Percentiles rank a stretch among this genome's conserved stretches.
These are phyloP conservation scores for Ramularia endophylla DNA, from an alignment of 2,329 filamentous ascomycete genomes.

Conservation along the genomic window DNA sequence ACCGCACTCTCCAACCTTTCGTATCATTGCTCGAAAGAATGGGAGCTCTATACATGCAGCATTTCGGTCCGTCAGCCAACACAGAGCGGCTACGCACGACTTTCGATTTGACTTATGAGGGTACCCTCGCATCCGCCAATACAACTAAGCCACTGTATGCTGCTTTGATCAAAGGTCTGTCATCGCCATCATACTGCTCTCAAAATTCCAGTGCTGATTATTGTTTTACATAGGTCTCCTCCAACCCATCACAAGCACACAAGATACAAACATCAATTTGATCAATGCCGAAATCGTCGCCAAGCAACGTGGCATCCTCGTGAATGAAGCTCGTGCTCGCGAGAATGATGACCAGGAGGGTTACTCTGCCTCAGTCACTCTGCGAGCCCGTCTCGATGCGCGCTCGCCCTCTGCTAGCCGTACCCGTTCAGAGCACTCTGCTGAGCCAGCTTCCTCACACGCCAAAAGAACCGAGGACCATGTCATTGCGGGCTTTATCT, in stretches of 20 bases:
- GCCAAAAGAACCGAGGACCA: slow-evolving; percentile 39
- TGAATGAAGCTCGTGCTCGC: slow-evolving; percentile 65
- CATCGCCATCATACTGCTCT: no score
- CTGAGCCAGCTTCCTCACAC: slow-evolving; percentile 6
- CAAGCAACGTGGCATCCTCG: slow-evolving; percentile 68
- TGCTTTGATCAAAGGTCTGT: slow-evolving; percentile 63
- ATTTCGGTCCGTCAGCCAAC: slow-evolving; percentile 48
- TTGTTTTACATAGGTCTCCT: slow-evolving; percentile 42
- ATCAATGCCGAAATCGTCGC: slow-evolving; percentile 74
- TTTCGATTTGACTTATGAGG: slow-evolving; percentile 74
- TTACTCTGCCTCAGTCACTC: slow-evolving; percentile 65
- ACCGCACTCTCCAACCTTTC: slow-evolving; percentile 69
- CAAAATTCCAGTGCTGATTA: no score
- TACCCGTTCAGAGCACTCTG: slow-evolving; percentile 5
- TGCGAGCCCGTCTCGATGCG: slow-evolving; percentile 47
- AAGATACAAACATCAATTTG: slow-evolving; percentile 71
- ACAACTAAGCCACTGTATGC: slow-evolving; percentile 76
- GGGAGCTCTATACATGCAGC: slow-evolving; percentile 72
- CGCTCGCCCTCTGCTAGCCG: slow-evolving; percentile 27
- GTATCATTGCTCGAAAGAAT: slow-evolving; percentile 72
- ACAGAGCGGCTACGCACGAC: slow-evolving; percentile 51
- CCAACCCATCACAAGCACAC: slow-evolving; percentile 59
- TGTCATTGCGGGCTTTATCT: slow-evolving; percentile 61
- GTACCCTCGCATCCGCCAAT: slow-evolving; percentile 62
- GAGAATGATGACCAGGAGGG: slow-evolving; percentile 55